Evolutionary conservation across 1,284 basidiomycete species (phyloP).

Genomic region (Singerocomus inundabilis): DNA sequence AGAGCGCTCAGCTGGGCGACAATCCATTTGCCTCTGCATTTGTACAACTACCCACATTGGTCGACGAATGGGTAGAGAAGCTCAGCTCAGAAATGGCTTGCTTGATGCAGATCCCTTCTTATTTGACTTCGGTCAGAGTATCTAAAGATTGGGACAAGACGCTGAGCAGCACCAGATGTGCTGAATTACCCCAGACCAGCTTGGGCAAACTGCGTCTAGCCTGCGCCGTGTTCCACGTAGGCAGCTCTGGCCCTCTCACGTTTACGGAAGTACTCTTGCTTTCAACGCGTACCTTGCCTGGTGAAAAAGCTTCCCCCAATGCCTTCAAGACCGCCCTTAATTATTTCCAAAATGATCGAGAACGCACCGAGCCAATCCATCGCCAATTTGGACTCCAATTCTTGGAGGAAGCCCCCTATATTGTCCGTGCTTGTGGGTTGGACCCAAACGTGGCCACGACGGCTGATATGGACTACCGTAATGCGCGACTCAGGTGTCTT

Average conservation of each 20-base stretch:
- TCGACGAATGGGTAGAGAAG: constrained; percentile 16
- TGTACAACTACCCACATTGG: constrained; percentile 17
- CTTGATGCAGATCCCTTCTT: constrained; percentile 15
- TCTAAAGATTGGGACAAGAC: not conserved
- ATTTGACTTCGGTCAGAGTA: not conserved
- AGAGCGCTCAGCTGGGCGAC: not conserved
- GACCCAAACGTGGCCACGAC: constrained; percentile 16
- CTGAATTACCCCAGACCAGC: not conserved
- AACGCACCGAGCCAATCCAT: not conserved
- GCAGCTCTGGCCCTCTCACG: constrained; percentile 1
- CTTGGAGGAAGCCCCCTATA: constrained; percentile 13
- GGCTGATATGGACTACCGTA: constrained; percentile 20
- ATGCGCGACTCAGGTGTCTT: constrained; percentile 20
- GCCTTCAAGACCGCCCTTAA: no score
- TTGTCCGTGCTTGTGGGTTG: constrained; percentile 12
- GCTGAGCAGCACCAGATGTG: not conserved
- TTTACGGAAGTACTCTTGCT: constrained; percentile 7
- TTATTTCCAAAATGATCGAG: not conserved
- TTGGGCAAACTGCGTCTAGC: constrained; percentile 14
- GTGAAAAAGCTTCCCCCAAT: no score
- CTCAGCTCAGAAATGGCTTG: constrained; percentile 14
- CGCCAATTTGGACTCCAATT: constrained; percentile 7
- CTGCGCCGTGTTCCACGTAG: constrained; percentile 16
- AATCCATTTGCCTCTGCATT: constrained; percentile 20
- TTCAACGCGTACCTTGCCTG: not conserved